These are phyloP conservation scores for Neurospora sp. DNA, from an alignment of 2,329 filamentous ascomycete genomes.

Conservation along the genomic window DNA sequence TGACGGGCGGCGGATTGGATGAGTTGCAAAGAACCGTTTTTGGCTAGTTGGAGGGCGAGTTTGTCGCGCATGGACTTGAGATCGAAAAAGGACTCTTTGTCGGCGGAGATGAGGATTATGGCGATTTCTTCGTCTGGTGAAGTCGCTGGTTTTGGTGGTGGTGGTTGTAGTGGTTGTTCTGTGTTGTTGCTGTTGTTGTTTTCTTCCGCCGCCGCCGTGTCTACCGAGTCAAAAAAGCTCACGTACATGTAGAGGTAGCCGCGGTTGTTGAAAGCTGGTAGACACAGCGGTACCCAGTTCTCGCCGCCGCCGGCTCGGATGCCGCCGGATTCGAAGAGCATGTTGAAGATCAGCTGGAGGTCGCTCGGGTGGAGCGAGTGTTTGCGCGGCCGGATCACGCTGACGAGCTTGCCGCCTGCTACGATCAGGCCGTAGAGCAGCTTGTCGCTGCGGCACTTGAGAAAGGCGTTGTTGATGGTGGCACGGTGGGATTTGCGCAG, in stretches of 20 bases:
- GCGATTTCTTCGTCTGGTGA: constrained; percentile 56
- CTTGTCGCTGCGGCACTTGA: constrained; percentile 67
- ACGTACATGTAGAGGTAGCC: constrained; percentile 99
- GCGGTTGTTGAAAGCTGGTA: constrained; percentile 93
- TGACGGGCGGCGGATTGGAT: constrained; percentile 62
- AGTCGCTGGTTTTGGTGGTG: constrained; percentile 19
- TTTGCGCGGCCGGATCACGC: constrained; percentile 85
- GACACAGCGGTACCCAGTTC: constrained; percentile 93
- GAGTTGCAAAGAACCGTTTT: constrained; percentile 63
- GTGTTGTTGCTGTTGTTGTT: constrained; percentile 24
- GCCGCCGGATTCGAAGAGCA: constrained; percentile 92
- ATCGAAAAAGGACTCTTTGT: constrained; percentile 89
- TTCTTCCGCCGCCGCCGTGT: constrained; percentile 35
- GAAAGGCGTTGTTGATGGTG: constrained; percentile 75
- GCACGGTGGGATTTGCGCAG: constrained; percentile 80
- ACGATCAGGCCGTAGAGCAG: constrained; percentile 90
- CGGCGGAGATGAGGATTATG: constrained; percentile 81
- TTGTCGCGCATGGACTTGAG: constrained; percentile 64
- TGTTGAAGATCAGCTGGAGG: constrained; percentile 94
- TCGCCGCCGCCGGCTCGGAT: constrained; percentile 86
- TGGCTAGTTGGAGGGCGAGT: constrained; percentile 59
- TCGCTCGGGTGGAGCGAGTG: constrained; percentile 95
- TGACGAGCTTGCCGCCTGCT: constrained; percentile 84
- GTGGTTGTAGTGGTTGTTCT: constrained; percentile 30
- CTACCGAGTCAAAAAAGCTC: constrained; percentile 64